Base-by-base conservation (phyloP, 257 asterid genomes). In the Solanum neorickii region DNA sequence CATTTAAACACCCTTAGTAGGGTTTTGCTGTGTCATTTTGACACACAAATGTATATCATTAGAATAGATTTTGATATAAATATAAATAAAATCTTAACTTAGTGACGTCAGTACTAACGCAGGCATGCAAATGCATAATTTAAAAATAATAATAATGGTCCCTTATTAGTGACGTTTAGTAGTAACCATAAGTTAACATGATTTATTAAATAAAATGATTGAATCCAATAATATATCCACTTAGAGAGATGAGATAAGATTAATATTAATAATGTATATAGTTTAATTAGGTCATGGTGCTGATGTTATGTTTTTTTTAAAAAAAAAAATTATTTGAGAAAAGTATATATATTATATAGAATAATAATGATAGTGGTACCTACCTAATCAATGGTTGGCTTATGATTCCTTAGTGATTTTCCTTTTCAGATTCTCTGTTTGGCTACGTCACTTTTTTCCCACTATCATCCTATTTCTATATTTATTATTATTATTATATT, bases 391-490 rank as follows among this genome's bases (percentile, higher is more conserved):
- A 60, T 47, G 84, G 86, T 90, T 87, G 91, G 83, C 80, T 90
- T 83, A 39, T 89, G 83, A 87, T 85, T 88, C 86, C 47, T 29
- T 87, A 92, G 92, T 93, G 95, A 89, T 80, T 89, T 89, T 89
- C 88, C 91, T 93, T 91, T 91, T 89, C 91, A 92, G 89, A 88
- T 88, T 89, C 90, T 89, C 86, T 84, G 41, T 86, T 66, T 87
- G 87, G 89, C 87, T 82, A 91, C 91, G 92, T 88, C 92, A 88
- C 83, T 86, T 91, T 15, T 52, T 47, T 27, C 27, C 42, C 84
- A 80, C 27, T 46, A 80, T 49, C 62, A 78, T 16, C 11, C 65
- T 42, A 46, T 47, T 78, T 27, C 47, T 46, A 15, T 2, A 27
- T 25, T 14, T 13, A 27, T 68, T 68, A 14, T 44, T 44, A 27